Base-by-base conservation (phyloP, 345 rosid genomes). In the Carallia brachiata region DNA sequence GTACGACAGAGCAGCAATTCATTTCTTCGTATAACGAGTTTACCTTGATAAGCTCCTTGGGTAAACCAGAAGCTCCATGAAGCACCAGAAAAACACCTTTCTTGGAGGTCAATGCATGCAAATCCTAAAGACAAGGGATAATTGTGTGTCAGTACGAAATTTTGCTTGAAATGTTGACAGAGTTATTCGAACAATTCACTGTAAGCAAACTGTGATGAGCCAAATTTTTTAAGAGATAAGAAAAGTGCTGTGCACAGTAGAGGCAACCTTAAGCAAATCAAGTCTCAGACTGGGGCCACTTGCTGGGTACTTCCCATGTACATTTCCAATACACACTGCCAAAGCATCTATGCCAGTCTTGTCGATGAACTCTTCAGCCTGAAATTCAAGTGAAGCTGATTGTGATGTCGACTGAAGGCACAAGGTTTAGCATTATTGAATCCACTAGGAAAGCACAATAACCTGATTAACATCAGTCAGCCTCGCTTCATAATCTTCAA, bases 241-340 rank as follows among this genome's bases (percentile, higher is more conserved):
- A 44, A 44, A 44, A 44, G 50, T 44, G 16, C 50, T 3, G 16
- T 44, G 50, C 17, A 5, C 60, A 56, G 27, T 30, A 56, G 27
- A 27, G 16, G 60, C 7, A 27, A 91, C 98, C 93, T 91, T 77
- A 5, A 94, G 96, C 74, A 94, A 80, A 82, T 91, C 95, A 55
- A 91, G 88, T 77, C 85, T 89, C 73, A 94, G 93, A 73, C 82
- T 84, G 61, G 98, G 97, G 61, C 98, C 98, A 62, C 85, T 85
- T 67, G 88, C 75, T 12, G 96, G 95, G 78, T 94, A 94, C 77
- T 94, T 94, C 70, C 98, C 97, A 74, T 94, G 97, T 59, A 94
- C 92, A 80, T 94, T 94, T 39, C 98, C 98, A n/a, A 94, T 91
- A 69, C 98, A 94, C 66, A 91, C 95, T 8, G 98, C 98, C 83